These are phyloP conservation scores for Phytophthora niederhauseri DNA, from an alignment of 352 stramenopile species.

Conservation along the genomic window DNA sequence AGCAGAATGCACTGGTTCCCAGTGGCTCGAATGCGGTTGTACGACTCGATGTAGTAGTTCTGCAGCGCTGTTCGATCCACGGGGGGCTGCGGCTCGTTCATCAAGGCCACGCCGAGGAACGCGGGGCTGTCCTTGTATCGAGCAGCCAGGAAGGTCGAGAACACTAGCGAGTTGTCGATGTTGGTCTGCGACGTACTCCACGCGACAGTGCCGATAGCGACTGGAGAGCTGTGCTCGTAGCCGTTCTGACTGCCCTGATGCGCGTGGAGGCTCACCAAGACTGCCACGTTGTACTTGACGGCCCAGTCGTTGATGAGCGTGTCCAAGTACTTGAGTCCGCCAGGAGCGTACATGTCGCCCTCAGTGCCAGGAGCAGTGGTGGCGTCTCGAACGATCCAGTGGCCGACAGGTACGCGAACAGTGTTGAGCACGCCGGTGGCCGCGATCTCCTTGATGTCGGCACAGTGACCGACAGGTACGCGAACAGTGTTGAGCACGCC, in stretches of 20 bases:
- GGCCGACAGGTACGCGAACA: conserved; percentile 49
- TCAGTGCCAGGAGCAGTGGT: conserved; percentile 23
- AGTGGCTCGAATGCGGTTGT: conserved; percentile 38
- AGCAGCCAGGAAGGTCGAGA: conserved; percentile 44
- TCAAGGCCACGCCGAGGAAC: conserved; percentile 60
- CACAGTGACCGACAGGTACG: conserved; percentile 49
- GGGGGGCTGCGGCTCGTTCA: conserved; percentile 50
- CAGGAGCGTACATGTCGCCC: conserved; percentile 26
- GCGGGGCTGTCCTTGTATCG: conserved; percentile 49
- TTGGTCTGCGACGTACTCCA: conserved; percentile 20
- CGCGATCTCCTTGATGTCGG: conserved; percentile 22
- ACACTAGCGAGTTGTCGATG: conserved; percentile 43
- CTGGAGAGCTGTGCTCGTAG: conserved; percentile 36
- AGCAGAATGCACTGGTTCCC: conserved; percentile 52
- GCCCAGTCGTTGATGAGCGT: conserved; percentile 57
- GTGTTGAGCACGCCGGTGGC: conserved; percentile 44
- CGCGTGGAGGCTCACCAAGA: conserved; percentile 22
- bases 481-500: conserved; percentile 52
- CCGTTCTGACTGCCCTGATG: conserved; percentile 65
- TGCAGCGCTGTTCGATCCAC: conserved; percentile 26
- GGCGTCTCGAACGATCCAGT: conserved; percentile 48
- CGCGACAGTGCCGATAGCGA: too few species aligned
- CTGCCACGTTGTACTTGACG: conserved; percentile 52
- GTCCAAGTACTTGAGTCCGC: conserved; percentile 58
- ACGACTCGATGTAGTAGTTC: conserved; percentile 47